phyloP scores from a whole-genome alignment of 1,139 yeast species.

The Blastobotrys petasosporus region DNA sequence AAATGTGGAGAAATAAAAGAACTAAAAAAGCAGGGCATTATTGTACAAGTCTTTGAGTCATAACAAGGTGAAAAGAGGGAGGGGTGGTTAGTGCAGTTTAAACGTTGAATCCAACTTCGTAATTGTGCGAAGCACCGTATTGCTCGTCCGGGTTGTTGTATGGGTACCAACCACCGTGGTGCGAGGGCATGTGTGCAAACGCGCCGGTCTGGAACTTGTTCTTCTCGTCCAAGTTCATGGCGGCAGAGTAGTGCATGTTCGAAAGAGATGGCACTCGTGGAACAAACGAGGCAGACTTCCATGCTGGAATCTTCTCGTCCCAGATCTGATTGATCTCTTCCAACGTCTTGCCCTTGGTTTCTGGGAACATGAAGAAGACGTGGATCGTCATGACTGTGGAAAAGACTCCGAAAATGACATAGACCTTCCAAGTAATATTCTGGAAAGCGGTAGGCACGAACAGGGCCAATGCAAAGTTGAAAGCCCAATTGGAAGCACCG shows the following conservation, averaged over 20 bases:
- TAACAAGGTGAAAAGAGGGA: no score
- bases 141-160: no score
- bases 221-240: no score
- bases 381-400: slow-evolving; percentile 50
- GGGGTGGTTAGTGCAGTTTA: no score
- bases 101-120: no score
- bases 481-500: slow-evolving; percentile 60
- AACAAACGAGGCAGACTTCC: slow-evolving; percentile 40
- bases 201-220: no score
- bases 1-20: no score
- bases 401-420: slow-evolving; percentile 60
- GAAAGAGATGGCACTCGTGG: slow-evolving; percentile 17
- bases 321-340: slow-evolving; percentile 60
- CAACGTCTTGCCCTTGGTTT: slow-evolving; percentile 57
- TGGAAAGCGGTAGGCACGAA: slow-evolving; percentile 48
- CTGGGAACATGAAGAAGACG: slow-evolving; percentile 57
- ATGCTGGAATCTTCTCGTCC: slow-evolving; percentile 45
- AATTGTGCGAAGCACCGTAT: no score
- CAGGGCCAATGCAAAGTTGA: slow-evolving; percentile 52
- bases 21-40: no score
- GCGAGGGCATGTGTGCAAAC: no score
- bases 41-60: no score
- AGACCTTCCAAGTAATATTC: slow-evolving; percentile 50
- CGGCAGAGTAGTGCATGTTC: background rate
- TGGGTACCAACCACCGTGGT: no score